phyloP scores from a whole-genome alignment of 352 stramenopile genomes.

The Pythium chondricola region DNA sequence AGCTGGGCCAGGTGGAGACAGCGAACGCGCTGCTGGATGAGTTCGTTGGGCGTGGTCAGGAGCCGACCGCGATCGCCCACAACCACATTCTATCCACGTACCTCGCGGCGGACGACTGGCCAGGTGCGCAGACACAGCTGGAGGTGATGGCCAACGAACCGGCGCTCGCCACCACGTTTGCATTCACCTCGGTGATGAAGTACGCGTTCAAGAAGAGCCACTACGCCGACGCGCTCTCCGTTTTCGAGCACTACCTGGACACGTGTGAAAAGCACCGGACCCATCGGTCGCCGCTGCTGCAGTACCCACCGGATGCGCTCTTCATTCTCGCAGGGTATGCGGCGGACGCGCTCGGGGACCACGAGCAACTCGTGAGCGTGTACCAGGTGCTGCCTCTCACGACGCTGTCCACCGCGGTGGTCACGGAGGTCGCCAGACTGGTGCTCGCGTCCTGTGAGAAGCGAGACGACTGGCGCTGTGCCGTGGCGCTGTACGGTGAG shows the following conservation, averaged over 20 bases:
- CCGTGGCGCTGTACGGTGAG: constrained; percentile 73
- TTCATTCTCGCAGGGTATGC: constrained; percentile 59
- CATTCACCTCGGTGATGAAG: constrained; percentile 73
- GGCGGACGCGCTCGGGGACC: constrained; percentile 35
- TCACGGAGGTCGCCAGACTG: constrained; percentile 38
- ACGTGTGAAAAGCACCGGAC: constrained; percentile 36
- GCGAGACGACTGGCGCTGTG: constrained; percentile 62
- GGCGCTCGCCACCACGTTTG: constrained; percentile 52
- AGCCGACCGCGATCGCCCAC: constrained; percentile 51
- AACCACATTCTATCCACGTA: constrained; percentile 74
- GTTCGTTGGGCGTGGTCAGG: constrained; percentile 50
- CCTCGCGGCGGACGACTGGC: constrained; percentile 48
- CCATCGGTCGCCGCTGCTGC: constrained; percentile 45
- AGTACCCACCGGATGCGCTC: constrained; percentile 60
- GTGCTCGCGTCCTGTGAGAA: constrained; percentile 55
- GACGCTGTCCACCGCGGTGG: constrained; percentile 49
- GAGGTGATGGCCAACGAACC: constrained; percentile 34
- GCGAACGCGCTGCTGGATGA: constrained; percentile 48
- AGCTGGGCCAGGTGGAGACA: constrained; percentile 35
- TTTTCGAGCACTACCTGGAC: constrained; percentile 60
- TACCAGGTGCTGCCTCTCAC: constrained; percentile 38
- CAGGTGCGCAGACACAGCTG: constrained; percentile 39
- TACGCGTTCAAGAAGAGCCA: constrained; percentile 36
- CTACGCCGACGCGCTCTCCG: constrained; percentile 34
- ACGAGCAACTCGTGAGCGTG: constrained; percentile 53